phyloP scores from a whole-genome alignment of 148 eudicot genomes.

The Heliosperma pusillum region DNA sequence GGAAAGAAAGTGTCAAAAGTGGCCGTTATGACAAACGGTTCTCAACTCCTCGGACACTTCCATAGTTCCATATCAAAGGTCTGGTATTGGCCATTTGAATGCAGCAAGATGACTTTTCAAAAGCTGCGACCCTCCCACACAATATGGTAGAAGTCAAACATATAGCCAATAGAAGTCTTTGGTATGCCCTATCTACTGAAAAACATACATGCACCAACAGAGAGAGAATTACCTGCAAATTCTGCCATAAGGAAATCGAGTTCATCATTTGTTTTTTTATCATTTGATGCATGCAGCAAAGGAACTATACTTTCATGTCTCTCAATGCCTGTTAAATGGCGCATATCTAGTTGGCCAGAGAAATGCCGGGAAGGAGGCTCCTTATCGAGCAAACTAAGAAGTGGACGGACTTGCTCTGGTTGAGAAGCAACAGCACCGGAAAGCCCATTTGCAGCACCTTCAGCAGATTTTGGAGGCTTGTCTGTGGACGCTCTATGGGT shows the following conservation, averaged over 20 bases:
- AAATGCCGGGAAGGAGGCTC: conserved; percentile 89
- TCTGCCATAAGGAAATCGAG: conserved; percentile 89
- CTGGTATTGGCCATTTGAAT: background rate
- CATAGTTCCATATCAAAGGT: background rate
- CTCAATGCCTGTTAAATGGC: conserved; percentile 70
- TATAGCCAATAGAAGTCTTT: background rate
- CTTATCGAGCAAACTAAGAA: conserved; percentile 88
- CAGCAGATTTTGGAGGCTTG: conserved; percentile 45
- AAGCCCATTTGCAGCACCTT: conserved; percentile 51
- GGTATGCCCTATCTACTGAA: background rate
- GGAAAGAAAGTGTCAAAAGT: background rate
- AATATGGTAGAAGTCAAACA: background rate
- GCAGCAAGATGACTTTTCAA: background rate
- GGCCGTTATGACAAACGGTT: background rate
- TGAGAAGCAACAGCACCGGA: conserved; percentile 42
- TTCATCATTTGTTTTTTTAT: conserved; percentile 70
- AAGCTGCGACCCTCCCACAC: background rate
- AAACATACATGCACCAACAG: background rate
- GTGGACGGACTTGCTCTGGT: conserved; percentile 82
- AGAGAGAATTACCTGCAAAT: conserved; percentile 63
- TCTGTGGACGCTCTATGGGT: conserved; percentile 56
- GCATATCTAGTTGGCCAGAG: conserved; percentile 87
- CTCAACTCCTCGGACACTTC: background rate
- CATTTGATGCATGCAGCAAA: conserved; percentile 72
- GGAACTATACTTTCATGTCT: conserved; percentile 81